Percentiles rank a stretch among this genome's conserved stretches.
These are phyloP conservation scores for Aspergillus niger DNA, from an alignment of 2,329 filamentous ascomycete species.

Conservation along the genomic window DNA sequence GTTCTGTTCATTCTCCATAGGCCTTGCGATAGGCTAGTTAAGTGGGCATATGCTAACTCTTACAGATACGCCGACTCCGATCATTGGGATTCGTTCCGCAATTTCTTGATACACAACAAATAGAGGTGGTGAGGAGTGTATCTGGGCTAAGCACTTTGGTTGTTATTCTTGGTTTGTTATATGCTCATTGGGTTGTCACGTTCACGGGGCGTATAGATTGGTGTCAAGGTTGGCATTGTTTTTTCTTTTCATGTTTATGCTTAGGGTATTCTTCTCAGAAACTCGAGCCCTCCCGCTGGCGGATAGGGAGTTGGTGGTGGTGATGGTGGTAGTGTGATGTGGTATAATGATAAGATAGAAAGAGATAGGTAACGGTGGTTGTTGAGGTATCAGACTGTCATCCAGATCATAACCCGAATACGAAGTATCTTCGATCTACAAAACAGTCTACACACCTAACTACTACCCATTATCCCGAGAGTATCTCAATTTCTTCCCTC, in stretches of 20 bases:
- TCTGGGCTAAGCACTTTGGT: not conserved
- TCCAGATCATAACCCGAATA: not conserved
- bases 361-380: not conserved
- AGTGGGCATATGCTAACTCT: slow-evolving; percentile 5
- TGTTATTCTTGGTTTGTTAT: not conserved
- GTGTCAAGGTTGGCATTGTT: slow-evolving; percentile 16
- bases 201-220: slow-evolving; percentile 24
- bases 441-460: no score
- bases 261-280: slow-evolving; percentile 5
- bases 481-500: no score
- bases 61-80: slow-evolving; percentile 75
- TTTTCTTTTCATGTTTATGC: slow-evolving; percentile 8
- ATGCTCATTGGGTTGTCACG: not conserved
- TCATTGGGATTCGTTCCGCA: slow-evolving; percentile 83
- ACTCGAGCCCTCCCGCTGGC: slow-evolving; percentile 16
- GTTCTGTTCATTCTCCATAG: slow-evolving; percentile 33
- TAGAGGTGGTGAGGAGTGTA: slow-evolving; percentile 27
- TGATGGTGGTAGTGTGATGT: not conserved
- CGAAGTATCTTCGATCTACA: no score
- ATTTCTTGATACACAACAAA: slow-evolving; percentile 82
- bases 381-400: not conserved
- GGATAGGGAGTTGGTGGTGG: slow-evolving; percentile 12
- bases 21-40: not conserved
- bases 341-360: slow-evolving; percentile 3
- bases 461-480: no score